Base-by-base conservation (phyloP, 2,329 filamentous ascomycete genomes). In the Arthroderma uncinatum region DNA sequence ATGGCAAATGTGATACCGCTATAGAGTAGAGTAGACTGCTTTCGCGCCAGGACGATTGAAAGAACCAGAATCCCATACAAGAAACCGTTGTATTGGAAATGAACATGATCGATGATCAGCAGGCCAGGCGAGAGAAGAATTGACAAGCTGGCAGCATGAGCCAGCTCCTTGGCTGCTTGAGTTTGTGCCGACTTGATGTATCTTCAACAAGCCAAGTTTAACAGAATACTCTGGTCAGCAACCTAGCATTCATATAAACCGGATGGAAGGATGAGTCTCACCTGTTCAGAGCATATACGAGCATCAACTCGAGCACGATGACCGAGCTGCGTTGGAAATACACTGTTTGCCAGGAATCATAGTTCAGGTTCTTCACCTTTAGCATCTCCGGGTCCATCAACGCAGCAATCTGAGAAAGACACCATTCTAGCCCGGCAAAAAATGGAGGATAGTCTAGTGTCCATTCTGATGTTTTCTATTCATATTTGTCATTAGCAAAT, bases 31-130 rank as follows among this genome's bases (percentile, higher is more conserved):
- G 87, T 87, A 2, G 85, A 85, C 66, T 81, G 82, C 64, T 85
- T 82, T 54, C 89, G 84, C 5, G 90, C 89, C 59, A 94, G 75
- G 1, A 94, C 86, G 52, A 98, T 79, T 1, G 93, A 97, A 56
- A 92, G 78, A 37, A 97, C 81, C 54, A 98, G 77, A 44, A 97
- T 76, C 37, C 93, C 93, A 70, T 97, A 98, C 73, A 98, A 83
- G 73, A 91, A 90, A 40, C 93, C 92, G 75, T 98, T 98, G 76
- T 98, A 98, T 76, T 98, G 93, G 71, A 98, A 98, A 71, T 96
- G 91, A 62, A 96, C 92, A 70, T 98, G 93, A 68, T 98, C 93
- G 70, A 98, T 97, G 69, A 98, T 94, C 59, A 98, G 78, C 36
- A 98, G 81, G 1, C 92, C 93, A 0, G 93, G 93, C 0, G 91